Percentiles rank a stretch among this genome's conserved stretches.
These are phyloP conservation scores for Botrytis galanthina DNA, from an alignment of 2,329 filamentous ascomycete species.

Conservation along the genomic window DNA sequence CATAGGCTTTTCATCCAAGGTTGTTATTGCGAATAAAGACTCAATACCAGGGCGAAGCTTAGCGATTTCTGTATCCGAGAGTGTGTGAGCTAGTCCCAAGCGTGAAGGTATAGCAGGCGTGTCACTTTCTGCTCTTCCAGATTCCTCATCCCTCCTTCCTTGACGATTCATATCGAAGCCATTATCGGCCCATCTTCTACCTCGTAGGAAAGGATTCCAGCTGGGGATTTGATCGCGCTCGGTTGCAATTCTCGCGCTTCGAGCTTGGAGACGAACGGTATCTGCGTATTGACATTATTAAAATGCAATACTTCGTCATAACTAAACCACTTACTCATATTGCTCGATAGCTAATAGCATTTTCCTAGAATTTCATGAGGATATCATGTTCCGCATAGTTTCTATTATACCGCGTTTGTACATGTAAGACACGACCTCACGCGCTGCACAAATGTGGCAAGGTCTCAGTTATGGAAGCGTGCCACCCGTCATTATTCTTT, in stretches of 20 bases:
- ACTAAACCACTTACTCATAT: not conserved
- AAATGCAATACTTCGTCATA: no score
- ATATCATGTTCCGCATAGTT: no score
- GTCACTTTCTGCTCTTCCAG: not conserved
- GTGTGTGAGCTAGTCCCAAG: not conserved
- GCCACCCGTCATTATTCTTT: not conserved
- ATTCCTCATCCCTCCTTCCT: not conserved
- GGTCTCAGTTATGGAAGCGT: not conserved
- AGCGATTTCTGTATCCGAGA: not conserved
- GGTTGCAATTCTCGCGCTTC: not conserved
- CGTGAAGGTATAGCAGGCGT: not conserved
- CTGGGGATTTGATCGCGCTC: not conserved
- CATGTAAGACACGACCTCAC: not conserved
- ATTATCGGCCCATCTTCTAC: not conserved
- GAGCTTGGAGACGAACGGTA: not conserved
- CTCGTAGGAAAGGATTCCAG: not conserved
- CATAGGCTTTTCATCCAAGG: not conserved
- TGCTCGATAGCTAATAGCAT: not conserved
- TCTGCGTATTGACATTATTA: not conserved
- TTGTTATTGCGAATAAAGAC: not conserved
- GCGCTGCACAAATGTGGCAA: not conserved
- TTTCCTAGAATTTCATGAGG: not conserved
- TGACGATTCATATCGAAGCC: not conserved
- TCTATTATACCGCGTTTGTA: not conserved
- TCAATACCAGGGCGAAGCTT: not conserved